Base-by-base conservation (phyloP, 257 asterid species). In the Petunia axillaris region DNA sequence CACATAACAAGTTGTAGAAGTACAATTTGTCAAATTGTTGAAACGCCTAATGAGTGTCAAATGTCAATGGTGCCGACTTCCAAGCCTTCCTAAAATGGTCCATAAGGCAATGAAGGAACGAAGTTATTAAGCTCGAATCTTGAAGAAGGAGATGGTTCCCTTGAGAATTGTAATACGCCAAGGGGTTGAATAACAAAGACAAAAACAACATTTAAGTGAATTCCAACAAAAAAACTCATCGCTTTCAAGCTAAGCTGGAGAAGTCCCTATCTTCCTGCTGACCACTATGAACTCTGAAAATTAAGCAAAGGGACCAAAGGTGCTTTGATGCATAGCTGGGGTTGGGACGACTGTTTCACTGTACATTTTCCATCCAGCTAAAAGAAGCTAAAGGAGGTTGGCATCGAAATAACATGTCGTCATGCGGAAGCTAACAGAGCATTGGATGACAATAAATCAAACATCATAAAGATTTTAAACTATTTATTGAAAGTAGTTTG, bases 201-300 rank as follows among this genome's bases (percentile, higher is more conserved):
- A 53, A 38, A 16, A 9, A 8, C 38, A 37, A 59, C 53, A 85
- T 85, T 65, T 8, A 78, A 73, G 67, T 81, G 78, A 35, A 64
- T 53, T 66, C 70, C 62, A 67, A 66, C 82, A 79, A 84, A 65
- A 55, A 10, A 15, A 0, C 3, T 79, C 9, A 82, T 79, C 85
- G 74, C 82, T 85, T 75, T 82, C 87, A 85, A 58, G 76, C 79
- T 25, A 43, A 46, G 82, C 84, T 82, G 87, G 84, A 83, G 25
- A 10, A 78, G 53, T 76, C 67, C 81, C 81, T 16, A 53, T 53
- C 53, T 67, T 46, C 76, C 77, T 0, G 41, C 25, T 48, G 25
- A 48, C 43, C 44, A 48, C 35, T 71, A 35, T 71, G 77, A 35
- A 71, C 48, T 48, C 60, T 71, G 44, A 43, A 35, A 71, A 46